A percentile compares a stretch with the other conserved stretches of the same genome.
Evolutionary conservation across 2,329 filamentous ascomycete genomes (phyloP).

Genomic region (Westerdykella ornata): DNA sequence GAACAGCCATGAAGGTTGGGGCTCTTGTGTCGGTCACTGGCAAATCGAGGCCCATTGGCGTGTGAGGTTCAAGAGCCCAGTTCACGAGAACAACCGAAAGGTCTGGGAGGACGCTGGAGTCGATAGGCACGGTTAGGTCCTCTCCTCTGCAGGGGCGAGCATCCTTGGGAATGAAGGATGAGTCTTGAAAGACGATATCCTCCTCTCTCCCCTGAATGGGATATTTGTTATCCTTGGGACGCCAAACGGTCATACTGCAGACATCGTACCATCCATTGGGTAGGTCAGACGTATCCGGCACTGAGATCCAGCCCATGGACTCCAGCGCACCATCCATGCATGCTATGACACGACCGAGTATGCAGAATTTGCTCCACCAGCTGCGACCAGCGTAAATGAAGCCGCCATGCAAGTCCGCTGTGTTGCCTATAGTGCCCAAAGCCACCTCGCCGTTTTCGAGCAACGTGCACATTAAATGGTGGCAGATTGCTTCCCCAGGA

Average conservation of each 20-base stretch:
- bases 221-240: slow-evolving; percentile 25
- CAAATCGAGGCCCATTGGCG: slow-evolving; percentile 19
- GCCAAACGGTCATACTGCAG: slow-evolving; percentile 24
- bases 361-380: slow-evolving; percentile 53
- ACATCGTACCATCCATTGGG: slow-evolving; percentile 48
- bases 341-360: slow-evolving; percentile 50
- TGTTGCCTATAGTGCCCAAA: slow-evolving; percentile 44
- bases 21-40: slow-evolving; percentile 10
- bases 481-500: slow-evolving; percentile 48
- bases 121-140: slow-evolving; percentile 37
- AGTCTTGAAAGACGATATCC: slow-evolving; percentile 30
- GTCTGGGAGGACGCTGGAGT: slow-evolving; percentile 17
- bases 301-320: slow-evolving; percentile 52
- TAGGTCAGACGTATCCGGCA: slow-evolving; percentile 37
- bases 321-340: slow-evolving; percentile 41
- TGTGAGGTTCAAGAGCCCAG: slow-evolving; percentile 25
- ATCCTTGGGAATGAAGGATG: slow-evolving; percentile 28
- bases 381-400: slow-evolving; percentile 46
- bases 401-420: slow-evolving; percentile 49
- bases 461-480: slow-evolving; percentile 51
- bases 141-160: slow-evolving; percentile 18
- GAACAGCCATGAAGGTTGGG: slow-evolving; percentile 22
- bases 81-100: slow-evolving; percentile 17
- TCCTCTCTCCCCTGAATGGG: slow-evolving; percentile 33
- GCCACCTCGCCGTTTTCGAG: slow-evolving; percentile 50